phyloP scores from a whole-genome alignment of 139 green algal species.

The Choricystis sp. region DNA sequence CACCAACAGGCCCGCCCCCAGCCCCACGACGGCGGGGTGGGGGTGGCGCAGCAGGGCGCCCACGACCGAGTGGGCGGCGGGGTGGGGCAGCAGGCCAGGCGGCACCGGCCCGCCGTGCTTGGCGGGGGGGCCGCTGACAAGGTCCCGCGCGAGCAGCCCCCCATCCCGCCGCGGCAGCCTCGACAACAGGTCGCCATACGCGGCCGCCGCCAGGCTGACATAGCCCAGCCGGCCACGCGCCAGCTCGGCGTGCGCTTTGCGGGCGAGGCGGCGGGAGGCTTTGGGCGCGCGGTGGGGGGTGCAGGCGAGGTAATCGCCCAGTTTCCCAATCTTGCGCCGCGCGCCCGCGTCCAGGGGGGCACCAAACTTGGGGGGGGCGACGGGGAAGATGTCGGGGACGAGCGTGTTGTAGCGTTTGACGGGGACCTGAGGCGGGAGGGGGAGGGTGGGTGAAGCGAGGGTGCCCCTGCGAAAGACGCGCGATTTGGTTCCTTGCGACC shows the following conservation, averaged over 20 bases:
- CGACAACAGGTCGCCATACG: conserved; percentile 23
- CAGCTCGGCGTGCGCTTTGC: conserved; percentile 24
- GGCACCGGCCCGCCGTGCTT: not conserved
- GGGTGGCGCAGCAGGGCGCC: conserved; percentile 16
- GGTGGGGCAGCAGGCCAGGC: not conserved
- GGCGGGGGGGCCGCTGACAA: conserved; percentile 9
- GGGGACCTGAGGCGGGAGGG: too few species aligned
- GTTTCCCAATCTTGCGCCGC: conserved; percentile 29
- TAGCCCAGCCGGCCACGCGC: conserved; percentile 12
- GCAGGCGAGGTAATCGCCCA: conserved; percentile 32
- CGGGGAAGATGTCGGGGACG: conserved; percentile 36
- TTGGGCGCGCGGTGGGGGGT: conserved; percentile 33
- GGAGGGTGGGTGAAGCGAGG: too few species aligned
- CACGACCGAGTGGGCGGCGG: conserved; percentile 9
- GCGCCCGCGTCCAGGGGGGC: conserved; percentile 9
- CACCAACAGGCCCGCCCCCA: conserved; percentile 21
- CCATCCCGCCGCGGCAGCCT: conserved; percentile 1
- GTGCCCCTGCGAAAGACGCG: too few species aligned
- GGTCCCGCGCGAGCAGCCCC: conserved; percentile 24
- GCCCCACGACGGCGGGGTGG: conserved; percentile 3
- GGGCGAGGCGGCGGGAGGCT: conserved; percentile 29
- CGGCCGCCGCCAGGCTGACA: conserved; percentile 19
- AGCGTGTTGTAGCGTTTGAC: conserved; percentile 46
- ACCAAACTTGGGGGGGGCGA: conserved; percentile 12
- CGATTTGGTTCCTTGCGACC: too few species aligned